Base-by-base conservation (phyloP, 352 stramenopile species). In the Phytophthora cryptogea region DNA sequence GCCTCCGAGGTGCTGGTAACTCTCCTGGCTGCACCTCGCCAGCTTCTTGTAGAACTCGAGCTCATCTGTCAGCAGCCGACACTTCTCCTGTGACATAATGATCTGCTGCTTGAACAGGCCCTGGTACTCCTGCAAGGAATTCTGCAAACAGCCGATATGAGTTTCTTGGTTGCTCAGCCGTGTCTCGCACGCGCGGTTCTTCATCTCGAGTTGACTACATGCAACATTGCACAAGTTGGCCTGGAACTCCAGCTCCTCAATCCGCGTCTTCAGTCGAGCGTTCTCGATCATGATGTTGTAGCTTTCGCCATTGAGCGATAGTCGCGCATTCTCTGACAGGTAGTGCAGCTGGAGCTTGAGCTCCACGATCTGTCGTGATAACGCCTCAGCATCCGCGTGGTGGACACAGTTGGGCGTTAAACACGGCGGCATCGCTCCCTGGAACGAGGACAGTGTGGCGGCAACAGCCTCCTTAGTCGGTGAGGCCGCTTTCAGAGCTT, bases 1-100 rank as follows among this genome's bases (percentile, higher is more conserved):
- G 6, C 54, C 54, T 4, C 60, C 55, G 20, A 69, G 54, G 9
- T 74, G 57, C 23, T 72, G 58, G n/a, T 66, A 72, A 16, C 53
- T 78, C 47, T 73, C 67, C 43, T 83, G 68, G 11, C 61, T 79
- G 44, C 66, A 80, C 60, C 78, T 87, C 39, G 80, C 72, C 42
- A 92, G 70, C 55, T 89, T 92, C 64, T 90, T 92, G 75, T 92
- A 90, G 45, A 89, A 90, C 45, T 90, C 76, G 47, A 92, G 79
- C 54, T 92, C 83, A 54, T 92, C 83, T 4, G 79, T 78, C 26
- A 92, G 70, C 44, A 90, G 63, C 3, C 83, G 77, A 28, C 80
- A 88, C 33, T 92, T 90, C 59, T 92, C 80, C 45, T 90, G 80
- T 2, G 78, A 90, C 77, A 90, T 87, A 52, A 89, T 80, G 44